These are phyloP conservation scores for Paecilomyces fulvus DNA, from an alignment of 2,329 filamentous ascomycete genomes.

Conservation along the genomic window DNA sequence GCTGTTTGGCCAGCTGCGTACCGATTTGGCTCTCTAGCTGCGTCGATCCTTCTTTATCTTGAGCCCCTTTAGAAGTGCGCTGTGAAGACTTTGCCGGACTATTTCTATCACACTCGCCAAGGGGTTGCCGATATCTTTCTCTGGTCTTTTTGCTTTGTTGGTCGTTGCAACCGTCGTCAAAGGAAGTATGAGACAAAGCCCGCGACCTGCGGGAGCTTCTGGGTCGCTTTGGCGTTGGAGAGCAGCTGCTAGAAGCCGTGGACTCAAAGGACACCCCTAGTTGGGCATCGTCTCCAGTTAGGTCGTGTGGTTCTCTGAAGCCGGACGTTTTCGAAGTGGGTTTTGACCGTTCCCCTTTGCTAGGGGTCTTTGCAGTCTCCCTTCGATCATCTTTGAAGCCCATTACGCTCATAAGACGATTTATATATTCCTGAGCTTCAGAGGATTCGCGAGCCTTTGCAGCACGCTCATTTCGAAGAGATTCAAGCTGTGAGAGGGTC, in stretches of 20 bases:
- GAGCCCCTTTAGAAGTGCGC: slow-evolving; percentile 7
- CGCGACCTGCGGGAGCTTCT: slow-evolving; percentile 14
- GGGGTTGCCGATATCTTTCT: slow-evolving; percentile 11
- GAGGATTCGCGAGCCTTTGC: slow-evolving; percentile 31
- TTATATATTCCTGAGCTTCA: slow-evolving; percentile 31
- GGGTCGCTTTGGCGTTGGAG: slow-evolving; percentile 21
- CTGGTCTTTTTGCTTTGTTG: not conserved
- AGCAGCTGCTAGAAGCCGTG: slow-evolving; percentile 3
- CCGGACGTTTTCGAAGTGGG: not conserved
- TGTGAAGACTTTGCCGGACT: slow-evolving; percentile 15
- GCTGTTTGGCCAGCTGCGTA: slow-evolving; percentile 11
- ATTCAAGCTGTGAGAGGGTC: slow-evolving; percentile 20
- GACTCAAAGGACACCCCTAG: slow-evolving; percentile 8
- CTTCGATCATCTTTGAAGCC: slow-evolving; percentile 19
- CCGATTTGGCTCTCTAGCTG: slow-evolving; percentile 6
- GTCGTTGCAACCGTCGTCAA: not conserved
- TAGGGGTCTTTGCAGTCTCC: slow-evolving; percentile 7
- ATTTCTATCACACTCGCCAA: slow-evolving; percentile 19
- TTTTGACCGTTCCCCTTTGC: slow-evolving; percentile 11
- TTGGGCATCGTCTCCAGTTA: slow-evolving; percentile 7
- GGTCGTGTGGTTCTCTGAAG: not conserved
- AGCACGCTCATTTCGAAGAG: slow-evolving; percentile 25
- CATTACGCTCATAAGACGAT: slow-evolving; percentile 31
- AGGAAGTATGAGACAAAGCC: slow-evolving; percentile 1
- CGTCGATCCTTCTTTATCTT: not conserved